phyloP scores from a whole-genome alignment of 768 basidiomycete genomes.

The Hericium erinaceus region DNA sequence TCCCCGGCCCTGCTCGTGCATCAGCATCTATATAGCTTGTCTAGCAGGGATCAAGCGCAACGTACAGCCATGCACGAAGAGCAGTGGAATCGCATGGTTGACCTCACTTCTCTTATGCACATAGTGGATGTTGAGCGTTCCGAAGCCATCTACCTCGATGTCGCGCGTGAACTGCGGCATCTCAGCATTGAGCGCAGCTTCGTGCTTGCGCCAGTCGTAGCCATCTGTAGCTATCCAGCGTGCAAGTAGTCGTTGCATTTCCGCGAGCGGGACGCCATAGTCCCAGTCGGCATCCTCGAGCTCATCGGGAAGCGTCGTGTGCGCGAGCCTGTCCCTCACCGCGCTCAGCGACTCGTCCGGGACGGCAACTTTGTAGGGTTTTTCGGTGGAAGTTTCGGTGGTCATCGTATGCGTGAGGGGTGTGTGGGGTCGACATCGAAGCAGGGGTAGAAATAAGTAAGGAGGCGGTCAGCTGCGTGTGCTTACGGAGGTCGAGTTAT shows the following conservation, averaged over 20 bases:
- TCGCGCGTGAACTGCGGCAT: conserved; percentile 26
- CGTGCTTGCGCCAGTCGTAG: conserved; percentile 22
- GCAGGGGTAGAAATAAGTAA: too few species aligned
- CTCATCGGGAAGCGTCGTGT: conserved; percentile 45
- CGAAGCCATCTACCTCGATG: conserved; percentile 23
- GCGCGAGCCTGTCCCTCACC: conserved; percentile 36
- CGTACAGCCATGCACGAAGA: conserved; percentile 15
- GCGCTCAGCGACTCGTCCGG: conserved; percentile 31
- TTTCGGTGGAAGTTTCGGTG: not conserved
- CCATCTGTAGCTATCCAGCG: conserved; percentile 17
- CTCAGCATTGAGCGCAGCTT: conserved; percentile 19
- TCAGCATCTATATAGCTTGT: conserved; percentile 19
- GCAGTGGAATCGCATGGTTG: conserved; percentile 2
- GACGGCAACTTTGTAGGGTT: conserved; percentile 15
- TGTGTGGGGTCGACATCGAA: too few species aligned
- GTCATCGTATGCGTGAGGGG: too few species aligned
- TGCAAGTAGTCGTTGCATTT: conserved; percentile 18
- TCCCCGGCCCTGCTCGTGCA: conserved; percentile 47
- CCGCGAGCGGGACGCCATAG: conserved; percentile 33
- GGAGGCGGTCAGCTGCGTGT: too few species aligned
- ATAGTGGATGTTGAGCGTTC: conserved; percentile 24
- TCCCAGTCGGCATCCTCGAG: conserved; percentile 39
- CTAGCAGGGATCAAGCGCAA: conserved; percentile 20
- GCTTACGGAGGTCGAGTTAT: too few species aligned
- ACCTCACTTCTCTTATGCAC: conserved; percentile 18